Conservation (phyloP, 495 filamentous ascomycete species). For the Hypoxylon crocopeplum region DNA sequence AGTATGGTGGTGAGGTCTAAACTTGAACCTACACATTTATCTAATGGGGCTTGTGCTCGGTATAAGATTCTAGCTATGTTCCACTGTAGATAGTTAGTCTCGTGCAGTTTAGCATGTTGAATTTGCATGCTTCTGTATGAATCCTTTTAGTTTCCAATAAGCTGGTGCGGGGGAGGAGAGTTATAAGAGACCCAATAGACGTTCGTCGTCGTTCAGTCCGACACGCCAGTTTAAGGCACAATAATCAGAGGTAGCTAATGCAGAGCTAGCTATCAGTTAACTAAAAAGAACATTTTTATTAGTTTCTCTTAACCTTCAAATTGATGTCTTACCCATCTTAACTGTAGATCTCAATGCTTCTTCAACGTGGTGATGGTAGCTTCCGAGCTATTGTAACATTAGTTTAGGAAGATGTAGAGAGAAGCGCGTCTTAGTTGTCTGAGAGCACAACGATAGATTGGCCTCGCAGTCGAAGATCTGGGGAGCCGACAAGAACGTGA, state of each 20-base stretch:
- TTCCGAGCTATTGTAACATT: conserved; percentile 19
- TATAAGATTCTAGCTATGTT: neutral
- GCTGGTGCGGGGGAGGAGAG: conserved; percentile 7
- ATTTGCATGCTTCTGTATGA: neutral
- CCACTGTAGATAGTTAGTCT: neutral
- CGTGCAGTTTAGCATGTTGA: conserved; percentile 7
- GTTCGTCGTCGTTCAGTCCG: neutral
- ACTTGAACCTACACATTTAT: neutral
- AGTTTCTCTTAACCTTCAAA: too few relatives aligned
- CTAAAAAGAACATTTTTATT: too few relatives aligned
- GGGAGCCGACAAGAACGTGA: conserved; percentile 21
- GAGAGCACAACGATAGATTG: conserved; percentile 12
- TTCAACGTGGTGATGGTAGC: conserved; percentile 24
- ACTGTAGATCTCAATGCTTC: neutral
- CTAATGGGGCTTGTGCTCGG: neutral
- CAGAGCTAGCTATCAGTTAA: too few relatives aligned
- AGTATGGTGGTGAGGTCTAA: neutral
- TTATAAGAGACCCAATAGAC: conserved; percentile 20
- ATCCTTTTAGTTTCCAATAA: neutral
- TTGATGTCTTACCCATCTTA: too few relatives aligned
- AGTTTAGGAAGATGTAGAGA: conserved; percentile 18
- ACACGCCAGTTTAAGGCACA: too few relatives aligned
- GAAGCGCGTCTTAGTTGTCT: conserved; percentile 4
- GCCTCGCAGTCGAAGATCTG: conserved; percentile 27
- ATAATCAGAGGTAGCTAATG: too few relatives aligned